phyloP scores from a whole-genome alignment of 2,329 filamentous ascomycete genomes.

The Neonectria sp. region DNA sequence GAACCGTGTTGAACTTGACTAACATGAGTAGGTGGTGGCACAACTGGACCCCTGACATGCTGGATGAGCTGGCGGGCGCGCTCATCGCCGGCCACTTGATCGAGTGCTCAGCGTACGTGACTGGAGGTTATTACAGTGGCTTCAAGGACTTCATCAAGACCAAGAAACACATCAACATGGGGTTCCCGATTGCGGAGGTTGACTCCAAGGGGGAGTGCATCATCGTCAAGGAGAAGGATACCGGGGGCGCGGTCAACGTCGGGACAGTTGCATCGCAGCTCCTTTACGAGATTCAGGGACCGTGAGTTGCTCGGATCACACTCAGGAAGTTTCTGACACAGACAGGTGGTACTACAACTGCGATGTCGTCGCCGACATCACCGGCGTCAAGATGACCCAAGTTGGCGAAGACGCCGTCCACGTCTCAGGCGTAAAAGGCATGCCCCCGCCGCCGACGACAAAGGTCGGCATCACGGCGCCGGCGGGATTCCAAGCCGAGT shows the following conservation, averaged over 20 bases:
- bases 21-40: not conserved
- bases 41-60: not conserved
- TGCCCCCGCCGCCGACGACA: not conserved
- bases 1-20: not conserved
- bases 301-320: slow-evolving; percentile 32
- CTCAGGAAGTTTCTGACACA: not conserved
- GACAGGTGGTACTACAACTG: slow-evolving; percentile 52
- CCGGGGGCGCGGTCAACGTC: slow-evolving; percentile 53
- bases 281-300: slow-evolving; percentile 58
- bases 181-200: slow-evolving; percentile 53
- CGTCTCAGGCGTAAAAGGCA: slow-evolving; percentile 43
- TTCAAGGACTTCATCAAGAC: slow-evolving; percentile 48
- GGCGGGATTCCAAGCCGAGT: not conserved
- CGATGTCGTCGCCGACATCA: slow-evolving; percentile 56
- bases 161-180: slow-evolving; percentile 29
- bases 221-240: slow-evolving; percentile 51
- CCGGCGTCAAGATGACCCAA: slow-evolving; percentile 62
- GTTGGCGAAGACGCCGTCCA: slow-evolving; percentile 46
- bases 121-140: slow-evolving; percentile 67
- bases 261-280: slow-evolving; percentile 51
- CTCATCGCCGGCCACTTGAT: slow-evolving; percentile 66
- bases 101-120: slow-evolving; percentile 67
- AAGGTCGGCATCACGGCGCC: not conserved
- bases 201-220: slow-evolving; percentile 47
- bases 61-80: slow-evolving; percentile 48